Evolutionary conservation across 805 yeast species (phyloP).

Genomic region (Kurtzmaniella cleridarum): DNA sequence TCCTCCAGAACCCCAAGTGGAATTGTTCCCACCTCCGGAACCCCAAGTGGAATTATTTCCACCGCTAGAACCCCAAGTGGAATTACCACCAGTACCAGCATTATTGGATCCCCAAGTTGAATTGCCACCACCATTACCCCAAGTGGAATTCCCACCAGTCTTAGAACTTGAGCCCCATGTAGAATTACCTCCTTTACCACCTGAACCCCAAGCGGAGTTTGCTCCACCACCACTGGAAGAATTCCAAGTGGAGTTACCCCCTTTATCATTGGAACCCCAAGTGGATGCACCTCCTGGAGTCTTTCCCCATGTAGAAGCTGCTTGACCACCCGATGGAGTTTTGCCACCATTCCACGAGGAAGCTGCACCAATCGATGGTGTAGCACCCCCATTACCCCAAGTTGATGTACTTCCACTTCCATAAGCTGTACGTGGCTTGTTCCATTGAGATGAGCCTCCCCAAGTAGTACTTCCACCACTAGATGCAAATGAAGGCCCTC

Average conservation of each 20-base stretch:
- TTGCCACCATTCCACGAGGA: conserved; percentile 31
- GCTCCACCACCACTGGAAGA: conserved; percentile 25
- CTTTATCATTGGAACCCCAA: conserved; percentile 22
- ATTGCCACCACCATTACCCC: conserved; percentile 8
- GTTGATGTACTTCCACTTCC: conserved; percentile 47
- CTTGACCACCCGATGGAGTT: conserved; percentile 17
- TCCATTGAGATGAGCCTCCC: conserved; percentile 3
- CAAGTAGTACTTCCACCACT: conserved; percentile 25
- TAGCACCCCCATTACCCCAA: conserved; percentile 35
- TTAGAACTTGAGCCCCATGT: conserved; percentile 48
- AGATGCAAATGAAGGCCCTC: conserved; percentile 17
- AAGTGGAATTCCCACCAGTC: conserved; percentile 32
- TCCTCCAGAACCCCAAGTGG: conserved; percentile 17
- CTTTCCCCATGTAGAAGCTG: conserved; percentile 10
- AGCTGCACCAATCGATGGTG: conserved; percentile 20
- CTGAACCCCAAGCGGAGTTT: conserved; percentile 21
- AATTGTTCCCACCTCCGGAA: conserved; percentile 23
- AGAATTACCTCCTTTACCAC: conserved; percentile 25
- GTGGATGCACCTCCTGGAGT: conserved; percentile 11
- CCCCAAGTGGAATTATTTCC: conserved; percentile 21
- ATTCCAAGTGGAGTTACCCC: conserved; percentile 49
- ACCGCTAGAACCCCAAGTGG: conserved; percentile 11
- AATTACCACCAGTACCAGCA: conserved; percentile 8
- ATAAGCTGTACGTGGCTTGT: conserved; percentile 18
- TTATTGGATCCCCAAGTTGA: conserved; percentile 25